Evolutionary conservation across 2,329 filamentous ascomycete genomes (phyloP), one percentile per base, ranked within the genome.

Genomic region (Pyrenochaeta sp.): DNA sequence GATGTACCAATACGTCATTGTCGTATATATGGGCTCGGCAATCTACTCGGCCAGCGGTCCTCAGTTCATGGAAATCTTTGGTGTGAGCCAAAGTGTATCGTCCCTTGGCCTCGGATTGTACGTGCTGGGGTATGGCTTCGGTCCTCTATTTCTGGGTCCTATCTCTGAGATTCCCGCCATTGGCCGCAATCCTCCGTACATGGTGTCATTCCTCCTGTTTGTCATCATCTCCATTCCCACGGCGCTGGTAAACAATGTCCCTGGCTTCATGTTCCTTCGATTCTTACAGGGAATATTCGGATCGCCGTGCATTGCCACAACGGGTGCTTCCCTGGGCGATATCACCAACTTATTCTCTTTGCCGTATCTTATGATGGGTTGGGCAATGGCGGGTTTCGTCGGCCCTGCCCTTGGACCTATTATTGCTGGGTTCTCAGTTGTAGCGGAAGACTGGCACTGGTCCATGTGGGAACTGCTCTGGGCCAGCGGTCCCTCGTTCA

Each of bases 281-380:
- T 80, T 80, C 48, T 40, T 81, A 0, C 76, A 74, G 0, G 78
- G 77, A 1, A 76, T 81, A 43, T 68, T 78, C 46, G 75, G 77
- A 5, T 74, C 72, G 0, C 76, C 76, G 0, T 67, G 65, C 0
- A 67, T 79, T 1, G 76, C 76, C 0, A 78, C 74, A 1, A 76
- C 75, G 3, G 76, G 70, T 13, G 76, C 76, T 1, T 72, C 71
- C 0, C 72, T 78, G 18, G 70, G 61, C 0, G 77, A 80, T 45
- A 76, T 79, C 48, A 78, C 72, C 42, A 46, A 55, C 1, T 70
- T 72, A 0, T 51, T 56, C 15, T 69, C 72, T 20, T 66, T 71
- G 36, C 69, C 69, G 2, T 75, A 75, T 31, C 71, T 60, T 2
- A 61, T 77, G 7, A 61, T 61, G 1, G 53, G 75, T 6, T 77